phyloP scores from a whole-genome alignment of 805 yeast genomes.

The Candida insectorum region DNA sequence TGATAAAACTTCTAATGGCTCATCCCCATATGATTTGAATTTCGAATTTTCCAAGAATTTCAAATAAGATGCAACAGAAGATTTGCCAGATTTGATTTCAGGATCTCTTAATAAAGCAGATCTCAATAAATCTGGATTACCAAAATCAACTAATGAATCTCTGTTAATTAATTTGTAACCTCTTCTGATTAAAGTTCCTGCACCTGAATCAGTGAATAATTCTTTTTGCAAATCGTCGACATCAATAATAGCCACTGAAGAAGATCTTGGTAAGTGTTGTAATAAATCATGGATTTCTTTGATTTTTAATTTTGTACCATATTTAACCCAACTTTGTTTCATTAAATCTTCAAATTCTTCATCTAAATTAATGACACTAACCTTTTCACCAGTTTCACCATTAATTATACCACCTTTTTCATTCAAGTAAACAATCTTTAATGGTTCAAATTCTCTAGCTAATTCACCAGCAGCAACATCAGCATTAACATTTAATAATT shows the following conservation, averaged over 20 bases:
- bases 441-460: constrained; percentile 94
- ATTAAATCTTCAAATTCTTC: constrained; percentile 90
- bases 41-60: constrained; percentile 58
- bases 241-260: constrained; percentile 95
- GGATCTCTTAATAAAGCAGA: constrained; percentile 73
- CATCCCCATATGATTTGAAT: constrained; percentile 88
- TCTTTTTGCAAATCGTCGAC: constrained; percentile 95
- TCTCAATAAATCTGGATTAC: constrained; percentile 73
- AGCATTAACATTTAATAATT: constrained; percentile 94
- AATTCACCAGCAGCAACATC: constrained; percentile 99
- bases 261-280: constrained; percentile 92
- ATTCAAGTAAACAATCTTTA: constrained; percentile 91
- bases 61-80: constrained; percentile 79
- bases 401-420: constrained; percentile 97
- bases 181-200: constrained; percentile 96
- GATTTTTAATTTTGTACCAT: constrained; percentile 96
- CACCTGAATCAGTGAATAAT: constrained; percentile 97
- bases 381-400: constrained; percentile 87
- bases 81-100: constrained; percentile 64
- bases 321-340: constrained; percentile 97
- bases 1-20: constrained; percentile 91
- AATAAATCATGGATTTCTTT: constrained; percentile 93
- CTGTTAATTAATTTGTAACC: constrained; percentile 85
- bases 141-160: constrained; percentile 64
- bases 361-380: constrained; percentile 87